These are phyloP conservation scores for Raffaelea deltoideospora DNA, from an alignment of 2,329 filamentous ascomycete genomes.

Conservation along the genomic window DNA sequence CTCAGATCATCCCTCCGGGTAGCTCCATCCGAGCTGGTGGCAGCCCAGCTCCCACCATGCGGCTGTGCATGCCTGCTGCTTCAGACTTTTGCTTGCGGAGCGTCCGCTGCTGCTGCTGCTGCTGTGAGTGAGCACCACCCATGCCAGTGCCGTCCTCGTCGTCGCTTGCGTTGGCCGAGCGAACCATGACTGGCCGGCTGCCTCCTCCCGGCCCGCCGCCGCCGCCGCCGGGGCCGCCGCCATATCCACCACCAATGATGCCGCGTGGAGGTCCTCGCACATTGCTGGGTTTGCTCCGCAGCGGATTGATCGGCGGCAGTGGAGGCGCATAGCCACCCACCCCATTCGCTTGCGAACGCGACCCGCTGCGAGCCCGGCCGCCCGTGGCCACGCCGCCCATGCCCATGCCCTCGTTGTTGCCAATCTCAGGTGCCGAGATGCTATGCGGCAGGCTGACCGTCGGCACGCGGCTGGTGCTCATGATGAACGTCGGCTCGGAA, in stretches of 20 bases:
- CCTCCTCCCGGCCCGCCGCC: constrained; percentile 10
- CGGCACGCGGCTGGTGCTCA: constrained; percentile 28
- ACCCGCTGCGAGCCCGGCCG: constrained; percentile 20
- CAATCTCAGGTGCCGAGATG: constrained; percentile 8
- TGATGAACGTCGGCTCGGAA: constrained; percentile 33
- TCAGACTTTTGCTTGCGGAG: constrained; percentile 29
- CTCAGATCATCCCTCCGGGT: constrained; percentile 21
- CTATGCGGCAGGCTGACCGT: constrained; percentile 23
- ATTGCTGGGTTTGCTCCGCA: constrained; percentile 28
- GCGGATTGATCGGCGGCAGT: constrained; percentile 43
- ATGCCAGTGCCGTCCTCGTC: background rate
- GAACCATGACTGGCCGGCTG: constrained; percentile 13
- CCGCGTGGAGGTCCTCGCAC: no score
- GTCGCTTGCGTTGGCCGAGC: constrained; percentile 2
- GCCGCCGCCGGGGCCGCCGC: constrained; percentile 17
- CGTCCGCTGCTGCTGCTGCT: constrained; percentile 18
- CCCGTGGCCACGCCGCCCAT: no score
- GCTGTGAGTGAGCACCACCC: constrained; percentile 8
- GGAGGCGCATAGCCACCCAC: constrained; percentile 24
- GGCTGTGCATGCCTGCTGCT: constrained; percentile 12
- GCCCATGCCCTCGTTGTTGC: no score
- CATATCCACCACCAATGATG: constrained; percentile 18
- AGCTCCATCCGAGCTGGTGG: constrained; percentile 14
- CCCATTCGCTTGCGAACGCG: constrained; percentile 21
- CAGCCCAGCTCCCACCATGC: constrained; percentile 6